Percentiles rank a stretch among this genome's conserved stretches.
These are phyloP conservation scores for Thermochaetoides thermophila DNA, from an alignment of 495 filamentous ascomycete species.

Conservation along the genomic window DNA sequence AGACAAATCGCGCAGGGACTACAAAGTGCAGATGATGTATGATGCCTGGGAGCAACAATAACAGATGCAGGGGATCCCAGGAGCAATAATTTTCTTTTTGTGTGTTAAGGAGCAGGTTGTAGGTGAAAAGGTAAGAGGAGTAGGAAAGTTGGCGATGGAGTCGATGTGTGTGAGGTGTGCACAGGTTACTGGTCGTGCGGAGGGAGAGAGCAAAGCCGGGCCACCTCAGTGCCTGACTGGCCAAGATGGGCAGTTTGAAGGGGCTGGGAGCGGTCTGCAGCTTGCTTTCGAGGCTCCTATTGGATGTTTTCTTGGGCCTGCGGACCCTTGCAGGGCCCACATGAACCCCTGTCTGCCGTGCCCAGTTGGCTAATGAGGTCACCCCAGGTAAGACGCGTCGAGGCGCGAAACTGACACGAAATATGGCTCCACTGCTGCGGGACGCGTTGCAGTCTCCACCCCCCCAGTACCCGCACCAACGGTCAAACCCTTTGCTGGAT, in stretches of 20 bases:
- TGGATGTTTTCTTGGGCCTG: too few relatives aligned
- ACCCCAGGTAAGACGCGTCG: slow-evolving; percentile 8
- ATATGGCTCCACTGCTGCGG: too few relatives aligned
- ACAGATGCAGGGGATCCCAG: slow-evolving; percentile 5
- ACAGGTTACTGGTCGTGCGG: too few relatives aligned
- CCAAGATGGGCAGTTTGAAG: too few relatives aligned
- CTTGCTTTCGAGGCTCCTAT: slow-evolving; percentile 9
- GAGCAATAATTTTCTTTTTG: neutral
- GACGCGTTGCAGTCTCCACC: too few relatives aligned
- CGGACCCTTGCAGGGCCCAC: too few relatives aligned
- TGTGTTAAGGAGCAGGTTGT: neutral
- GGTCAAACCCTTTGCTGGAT: neutral
- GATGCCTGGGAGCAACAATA: slow-evolving; percentile 4
- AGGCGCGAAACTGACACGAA: slow-evolving; percentile 14
- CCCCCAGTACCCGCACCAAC: too few relatives aligned
- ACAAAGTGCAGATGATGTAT: neutral
- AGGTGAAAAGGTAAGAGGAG: neutral
- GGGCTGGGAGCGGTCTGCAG: slow-evolving; percentile 11
- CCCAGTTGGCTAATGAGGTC: slow-evolving; percentile 10
- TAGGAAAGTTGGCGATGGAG: slow-evolving; percentile 1
- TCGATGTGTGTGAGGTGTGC: slow-evolving; percentile 5
- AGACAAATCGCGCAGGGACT: slow-evolving; percentile 10
- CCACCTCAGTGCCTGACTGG: too few relatives aligned
- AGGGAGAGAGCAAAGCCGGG: too few relatives aligned
- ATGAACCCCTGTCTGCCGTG: too few relatives aligned